Base-by-base conservation (phyloP, 2,329 filamentous ascomycete genomes). In the Akanthomyces uredinophilus region DNA sequence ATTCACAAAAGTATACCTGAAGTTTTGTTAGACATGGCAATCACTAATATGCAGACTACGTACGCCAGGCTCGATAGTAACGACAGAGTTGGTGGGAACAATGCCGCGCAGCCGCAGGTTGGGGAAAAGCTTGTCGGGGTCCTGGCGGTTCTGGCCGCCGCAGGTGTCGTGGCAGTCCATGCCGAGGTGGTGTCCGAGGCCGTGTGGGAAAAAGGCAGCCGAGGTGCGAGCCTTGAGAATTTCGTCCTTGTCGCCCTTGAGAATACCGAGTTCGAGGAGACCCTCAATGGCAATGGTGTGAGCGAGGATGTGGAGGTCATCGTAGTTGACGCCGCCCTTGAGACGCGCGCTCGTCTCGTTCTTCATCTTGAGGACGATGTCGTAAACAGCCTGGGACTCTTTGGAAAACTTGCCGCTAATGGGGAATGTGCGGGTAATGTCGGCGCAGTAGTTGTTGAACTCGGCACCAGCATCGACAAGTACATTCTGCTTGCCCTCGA, bases 41-140 rank as follows among this genome's bases (percentile, higher is more conserved):
- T 35, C 27, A 18, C n/a, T 11, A 11, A 56, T 67, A 41, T 70
- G 62, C 14, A 6, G 7, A 43, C 1, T 16, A 80, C 86, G 75
- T 80, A 91, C 86, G 53, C 95, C 95, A 14, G 95, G 95, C 79
- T 99, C 95, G 44, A 98, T 94, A 0, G 95, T 99, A 59, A 99
- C 87, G 27, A 99, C 91, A 55, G 88, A 88, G 8, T 90, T 89
- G 0, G 87, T 88, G 0, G 92, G 91, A 53, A 97, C 74, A 24
- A 77, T 82, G 14, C 90, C 88, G 59, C 95, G 81, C 44, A 96
- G 87, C 50, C 95, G 83, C 64, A 99, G 78, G 71, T 97, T 98
- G 59, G 86, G 83, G 77, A 97, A 98, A 82, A 97, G 86, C 41
- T 84, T 79, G 72, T 99, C 93, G 64, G 83, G 79, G 71, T 99